Conservation (phyloP, 805 yeast species). For the Zygosaccharomyces bisporus region DNA sequence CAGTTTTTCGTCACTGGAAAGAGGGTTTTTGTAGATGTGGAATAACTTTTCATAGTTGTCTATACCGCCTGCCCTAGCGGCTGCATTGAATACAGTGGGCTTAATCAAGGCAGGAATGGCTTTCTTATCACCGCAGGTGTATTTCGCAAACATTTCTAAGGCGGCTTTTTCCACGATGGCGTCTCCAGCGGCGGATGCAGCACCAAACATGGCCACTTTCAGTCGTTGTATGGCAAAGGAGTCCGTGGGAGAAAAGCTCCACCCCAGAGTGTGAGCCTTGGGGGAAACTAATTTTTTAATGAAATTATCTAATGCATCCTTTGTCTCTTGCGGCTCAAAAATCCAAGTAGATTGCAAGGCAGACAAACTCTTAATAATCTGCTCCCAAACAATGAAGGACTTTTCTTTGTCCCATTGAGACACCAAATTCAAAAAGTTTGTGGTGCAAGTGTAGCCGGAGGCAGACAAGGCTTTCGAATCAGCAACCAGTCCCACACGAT, state of each 20-base stretch:
- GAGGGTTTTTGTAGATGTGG: conserved; percentile 56
- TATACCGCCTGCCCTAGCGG: conserved; percentile 59
- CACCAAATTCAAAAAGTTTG: conserved; percentile 56
- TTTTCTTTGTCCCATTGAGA: conserved; percentile 56
- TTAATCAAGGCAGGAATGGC: conserved; percentile 76
- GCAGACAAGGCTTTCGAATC: conserved; percentile 70
- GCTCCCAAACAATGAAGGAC: conserved; percentile 66
- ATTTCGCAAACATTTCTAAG: conserved; percentile 48
- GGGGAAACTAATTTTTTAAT: conserved; percentile 51
- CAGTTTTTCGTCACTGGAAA: conserved; percentile 60
- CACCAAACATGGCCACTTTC: conserved; percentile 57
- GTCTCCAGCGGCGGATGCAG: conserved; percentile 55
- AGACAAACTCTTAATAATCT: conserved; percentile 48
- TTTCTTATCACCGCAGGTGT: conserved; percentile 56
- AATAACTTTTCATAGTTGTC: conserved; percentile 60
- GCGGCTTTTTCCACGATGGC: conserved; percentile 47
- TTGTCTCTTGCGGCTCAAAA: conserved; percentile 48
- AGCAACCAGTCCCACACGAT: conserved; percentile 76
- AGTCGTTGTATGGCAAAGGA: conserved; percentile 61
- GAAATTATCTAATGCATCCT: conserved; percentile 49
- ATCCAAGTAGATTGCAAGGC: conserved; percentile 51
- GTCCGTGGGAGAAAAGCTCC: conserved; percentile 55
- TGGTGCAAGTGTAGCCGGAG: conserved; percentile 64
- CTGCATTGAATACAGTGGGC: conserved; percentile 59
- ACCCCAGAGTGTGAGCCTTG: conserved; percentile 57